phyloP scores from a whole-genome alignment of 257 asterid genomes.

The Nyctanthes arbortristis region DNA sequence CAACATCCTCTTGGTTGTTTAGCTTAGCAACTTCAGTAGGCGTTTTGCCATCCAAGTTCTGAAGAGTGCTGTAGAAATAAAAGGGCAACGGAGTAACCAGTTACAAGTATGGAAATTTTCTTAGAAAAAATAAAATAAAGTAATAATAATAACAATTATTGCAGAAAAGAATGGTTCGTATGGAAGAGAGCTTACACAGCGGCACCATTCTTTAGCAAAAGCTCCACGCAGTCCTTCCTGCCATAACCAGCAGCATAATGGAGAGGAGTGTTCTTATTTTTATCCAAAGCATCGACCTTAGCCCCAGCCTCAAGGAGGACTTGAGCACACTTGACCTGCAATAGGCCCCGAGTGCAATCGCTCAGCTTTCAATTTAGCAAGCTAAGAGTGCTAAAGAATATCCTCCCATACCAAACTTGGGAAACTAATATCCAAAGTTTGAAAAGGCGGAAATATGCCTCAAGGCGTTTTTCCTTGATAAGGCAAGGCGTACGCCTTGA shows the following conservation, averaged over 20 bases:
- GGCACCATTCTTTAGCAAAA: slow-evolving; percentile 85
- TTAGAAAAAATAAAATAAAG: too few relatives aligned
- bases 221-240: slow-evolving; percentile 90
- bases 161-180: too few relatives aligned
- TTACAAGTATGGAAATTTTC: neutral
- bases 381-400: too few relatives aligned
- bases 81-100: neutral
- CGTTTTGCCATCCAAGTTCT: slow-evolving; percentile 94
- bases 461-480: too few relatives aligned
- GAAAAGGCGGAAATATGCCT: too few relatives aligned
- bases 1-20: slow-evolving; percentile 81
- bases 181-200: slow-evolving; percentile 73
- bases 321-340: slow-evolving; percentile 85
- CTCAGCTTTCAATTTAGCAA: neutral
- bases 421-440: too few relatives aligned
- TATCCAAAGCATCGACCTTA: slow-evolving; percentile 92
- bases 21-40: slow-evolving; percentile 97
- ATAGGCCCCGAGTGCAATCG: neutral
- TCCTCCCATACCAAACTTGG: too few relatives aligned
- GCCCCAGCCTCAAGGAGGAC: slow-evolving; percentile 96
- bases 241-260: slow-evolving; percentile 99
- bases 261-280: slow-evolving; percentile 96
- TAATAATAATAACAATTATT: too few relatives aligned
- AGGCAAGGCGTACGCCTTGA: too few relatives aligned
- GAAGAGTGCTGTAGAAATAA: slow-evolving; percentile 70